Evolutionary conservation across 176 grass and related monocot species (phyloP).

Genomic region (Hordeum marinum): DNA sequence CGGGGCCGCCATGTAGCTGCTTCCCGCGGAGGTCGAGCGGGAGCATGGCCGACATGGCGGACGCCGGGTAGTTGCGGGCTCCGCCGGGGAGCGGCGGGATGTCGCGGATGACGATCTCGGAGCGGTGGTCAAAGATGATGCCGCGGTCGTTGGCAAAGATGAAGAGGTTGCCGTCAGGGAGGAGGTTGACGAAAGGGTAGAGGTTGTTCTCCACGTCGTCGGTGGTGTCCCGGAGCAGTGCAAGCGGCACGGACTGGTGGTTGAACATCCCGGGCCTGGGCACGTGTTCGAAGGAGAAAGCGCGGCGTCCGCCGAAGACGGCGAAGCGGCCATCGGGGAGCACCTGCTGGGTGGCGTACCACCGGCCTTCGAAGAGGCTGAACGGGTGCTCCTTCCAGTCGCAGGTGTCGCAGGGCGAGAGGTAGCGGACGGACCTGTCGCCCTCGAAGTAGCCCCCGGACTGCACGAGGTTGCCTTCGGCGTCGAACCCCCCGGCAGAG

Average conservation of each 20-base stretch:
- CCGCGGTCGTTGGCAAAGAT: constrained; percentile 86
- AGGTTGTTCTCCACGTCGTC: constrained; percentile 92
- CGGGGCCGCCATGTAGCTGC: background rate
- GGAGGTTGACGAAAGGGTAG: constrained; percentile 92
- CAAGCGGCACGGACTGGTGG: constrained; percentile 19
- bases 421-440: constrained; percentile 26
- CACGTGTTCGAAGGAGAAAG: constrained; percentile 66
- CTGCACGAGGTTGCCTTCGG: constrained; percentile 54
- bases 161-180: constrained; percentile 74
- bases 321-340: constrained; percentile 59
- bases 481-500: constrained; percentile 45
- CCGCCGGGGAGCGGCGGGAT: constrained; percentile 60
- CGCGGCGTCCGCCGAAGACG: constrained; percentile 64
- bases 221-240: constrained; percentile 54
- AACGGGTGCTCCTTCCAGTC: background rate
- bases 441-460: constrained; percentile 55
- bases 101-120: constrained; percentile 51
- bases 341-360: constrained; percentile 67
- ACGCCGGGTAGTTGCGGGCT: constrained; percentile 68
- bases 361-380: background rate
- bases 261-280: constrained; percentile 45
- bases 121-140: constrained; percentile 53
- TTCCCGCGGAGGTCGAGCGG: constrained; percentile 59
- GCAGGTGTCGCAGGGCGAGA: constrained; percentile 20
- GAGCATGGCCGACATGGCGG: constrained; percentile 70